Evolutionary conservation across 192 early-diverging fungal species (phyloP).

Genomic region (Irineochytrium annulatum): DNA sequence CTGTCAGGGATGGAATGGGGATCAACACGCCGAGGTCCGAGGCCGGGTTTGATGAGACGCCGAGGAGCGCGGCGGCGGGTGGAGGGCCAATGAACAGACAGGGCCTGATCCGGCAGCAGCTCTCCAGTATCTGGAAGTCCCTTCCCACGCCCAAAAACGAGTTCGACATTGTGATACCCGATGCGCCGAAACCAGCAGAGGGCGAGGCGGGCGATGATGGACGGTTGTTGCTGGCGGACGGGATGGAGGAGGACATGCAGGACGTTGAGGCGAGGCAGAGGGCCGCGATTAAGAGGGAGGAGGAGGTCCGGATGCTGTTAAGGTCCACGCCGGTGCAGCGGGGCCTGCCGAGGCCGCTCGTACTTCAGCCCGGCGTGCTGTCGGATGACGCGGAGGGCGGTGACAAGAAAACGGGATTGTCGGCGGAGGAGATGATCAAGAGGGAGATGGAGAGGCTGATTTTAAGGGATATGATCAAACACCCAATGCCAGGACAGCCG

Average conservation of each 20-base stretch:
- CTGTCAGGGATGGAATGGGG: constrained; percentile 41
- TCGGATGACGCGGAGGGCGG: neutral
- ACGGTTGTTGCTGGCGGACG: constrained; percentile 21
- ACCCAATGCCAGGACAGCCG: constrained; percentile 64
- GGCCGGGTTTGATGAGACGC: constrained; percentile 59
- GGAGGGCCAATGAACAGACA: constrained; percentile 56
- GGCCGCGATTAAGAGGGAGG: constrained; percentile 36
- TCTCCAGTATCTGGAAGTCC: constrained; percentile 61
- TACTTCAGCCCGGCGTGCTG: constrained; percentile 27
- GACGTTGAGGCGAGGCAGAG: constrained; percentile 17
- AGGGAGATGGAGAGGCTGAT: constrained; percentile 71
- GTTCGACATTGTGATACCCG: constrained; percentile 86
- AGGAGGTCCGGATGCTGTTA: constrained; percentile 48
- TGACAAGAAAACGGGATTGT: neutral
- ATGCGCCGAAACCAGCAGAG: constrained; percentile 28
- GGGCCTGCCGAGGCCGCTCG: constrained; percentile 68
- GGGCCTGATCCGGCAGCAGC: constrained; percentile 60
- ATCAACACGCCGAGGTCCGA: constrained; percentile 64
- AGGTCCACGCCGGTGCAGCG: constrained; percentile 75
- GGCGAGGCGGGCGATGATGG: constrained; percentile 30
- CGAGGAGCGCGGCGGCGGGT: too few species aligned
- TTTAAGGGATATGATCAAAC: constrained; percentile 63
- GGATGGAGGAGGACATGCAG: constrained; percentile 32
- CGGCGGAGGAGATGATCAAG: constrained; percentile 44
- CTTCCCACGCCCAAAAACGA: constrained; percentile 90